Evolutionary conservation across 2,329 filamentous ascomycete genomes (phyloP).

Genomic region (Fonsecaea nubica): DNA sequence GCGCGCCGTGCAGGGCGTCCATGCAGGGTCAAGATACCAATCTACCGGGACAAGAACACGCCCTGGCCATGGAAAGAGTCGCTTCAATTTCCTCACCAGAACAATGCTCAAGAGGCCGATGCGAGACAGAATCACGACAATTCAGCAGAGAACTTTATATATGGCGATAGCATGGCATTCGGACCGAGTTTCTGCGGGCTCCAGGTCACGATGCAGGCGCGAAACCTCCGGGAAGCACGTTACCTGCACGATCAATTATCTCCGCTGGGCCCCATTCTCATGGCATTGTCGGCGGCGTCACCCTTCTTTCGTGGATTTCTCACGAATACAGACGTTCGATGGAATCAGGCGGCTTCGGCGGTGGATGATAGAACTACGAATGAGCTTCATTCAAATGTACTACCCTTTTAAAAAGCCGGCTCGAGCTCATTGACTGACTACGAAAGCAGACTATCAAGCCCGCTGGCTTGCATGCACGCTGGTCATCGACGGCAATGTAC

Average conservation of each 20-base stretch:
- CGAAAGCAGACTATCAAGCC: constrained; percentile 82
- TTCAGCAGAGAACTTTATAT: constrained; percentile 86
- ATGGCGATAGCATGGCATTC: constrained; percentile 99
- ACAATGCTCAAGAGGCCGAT: constrained; percentile 3
- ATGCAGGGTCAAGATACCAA: constrained; percentile 93
- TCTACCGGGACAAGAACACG: constrained; percentile 86
- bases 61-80: constrained; percentile 87
- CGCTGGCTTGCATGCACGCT: constrained; percentile 93
- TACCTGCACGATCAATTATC: constrained; percentile 94
- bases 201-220: constrained; percentile 96
- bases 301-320: constrained; percentile 97
- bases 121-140: constrained; percentile 72
- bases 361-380: constrained; percentile 92
- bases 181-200: constrained; percentile 98
- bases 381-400: constrained; percentile 75
- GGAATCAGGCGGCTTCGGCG: constrained; percentile 91
- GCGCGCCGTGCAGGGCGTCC: constrained; percentile 81
- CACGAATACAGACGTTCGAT: constrained; percentile 91
- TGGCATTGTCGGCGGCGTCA: constrained; percentile 90
- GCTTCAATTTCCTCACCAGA: neutral
- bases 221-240: constrained; percentile 91
- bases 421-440: constrained; percentile 75
- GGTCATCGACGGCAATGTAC: constrained; percentile 68
- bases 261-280: constrained; percentile 85
- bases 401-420: constrained; percentile 77